These are phyloP conservation scores for Pluteus cervinus DNA, from an alignment of 768 basidiomycete species.

Conservation along the genomic window DNA sequence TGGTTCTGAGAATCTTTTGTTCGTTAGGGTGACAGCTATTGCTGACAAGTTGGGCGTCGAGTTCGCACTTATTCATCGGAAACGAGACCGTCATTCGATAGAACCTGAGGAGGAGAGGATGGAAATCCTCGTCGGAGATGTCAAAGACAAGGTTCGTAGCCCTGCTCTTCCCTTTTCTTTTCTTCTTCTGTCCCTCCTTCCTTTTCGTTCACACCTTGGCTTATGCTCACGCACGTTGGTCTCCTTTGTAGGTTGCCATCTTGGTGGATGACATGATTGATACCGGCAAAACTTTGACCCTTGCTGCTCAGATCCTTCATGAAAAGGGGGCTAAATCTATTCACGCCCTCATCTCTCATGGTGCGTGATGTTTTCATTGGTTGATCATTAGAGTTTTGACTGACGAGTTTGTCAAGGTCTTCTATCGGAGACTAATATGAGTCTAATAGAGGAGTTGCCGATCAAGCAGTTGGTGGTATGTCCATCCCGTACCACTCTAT, in stretches of 20 bases:
- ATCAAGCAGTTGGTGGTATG: constrained; percentile 83
- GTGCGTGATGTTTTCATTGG: constrained; percentile 30
- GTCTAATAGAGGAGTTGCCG: constrained; percentile 61
- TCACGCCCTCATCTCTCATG: constrained; percentile 89
- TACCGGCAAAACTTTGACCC: constrained; percentile 80
- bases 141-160: constrained; percentile 69
- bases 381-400: constrained; percentile 6
- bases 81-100: constrained; percentile 68
- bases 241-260: constrained; percentile 64
- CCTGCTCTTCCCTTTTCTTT: constrained; percentile 2
- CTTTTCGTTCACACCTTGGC: not conserved
- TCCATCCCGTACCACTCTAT: constrained; percentile 7
- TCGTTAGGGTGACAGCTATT: constrained; percentile 77
- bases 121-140: constrained; percentile 94
- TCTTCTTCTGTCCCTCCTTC: constrained; percentile 6
- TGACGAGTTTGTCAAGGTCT: constrained; percentile 43
- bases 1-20: constrained; percentile 8
- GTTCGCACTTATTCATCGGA: constrained; percentile 92
- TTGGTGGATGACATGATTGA: constrained; percentile 99
- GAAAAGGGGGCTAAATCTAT: constrained; percentile 87
- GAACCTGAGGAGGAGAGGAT: constrained; percentile 68
- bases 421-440: constrained; percentile 72
- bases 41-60: constrained; percentile 95
- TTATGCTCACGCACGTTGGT: constrained; percentile 1
- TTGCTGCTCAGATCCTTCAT: constrained; percentile 80